Evolutionary conservation across 805 yeast species (phyloP).

Genomic region (Saccharomycopsis sp.): DNA sequence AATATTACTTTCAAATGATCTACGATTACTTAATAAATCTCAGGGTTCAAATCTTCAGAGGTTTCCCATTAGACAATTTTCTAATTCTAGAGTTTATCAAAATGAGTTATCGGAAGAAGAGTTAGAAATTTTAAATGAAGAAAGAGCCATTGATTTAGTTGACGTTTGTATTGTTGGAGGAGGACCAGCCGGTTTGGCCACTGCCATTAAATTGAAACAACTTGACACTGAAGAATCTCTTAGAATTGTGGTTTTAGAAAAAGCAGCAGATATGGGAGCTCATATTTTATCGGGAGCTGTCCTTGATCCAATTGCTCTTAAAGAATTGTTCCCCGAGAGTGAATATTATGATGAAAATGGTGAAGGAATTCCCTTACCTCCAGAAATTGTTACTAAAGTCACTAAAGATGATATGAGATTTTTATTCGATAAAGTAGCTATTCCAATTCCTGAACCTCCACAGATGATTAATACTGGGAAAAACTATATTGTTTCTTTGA

Average conservation of each 20-base stretch:
- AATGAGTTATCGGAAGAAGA: not conserved
- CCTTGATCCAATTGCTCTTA: slow-evolving; percentile 78
- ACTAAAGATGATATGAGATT: slow-evolving; percentile 64
- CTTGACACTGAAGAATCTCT: slow-evolving; percentile 64
- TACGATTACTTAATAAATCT: too few species aligned
- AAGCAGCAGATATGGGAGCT: slow-evolving; percentile 86
- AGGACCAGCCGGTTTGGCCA: slow-evolving; percentile 94
- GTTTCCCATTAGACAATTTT: too few species aligned
- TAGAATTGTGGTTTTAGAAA: slow-evolving; percentile 83
- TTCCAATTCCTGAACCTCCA: slow-evolving; percentile 88
- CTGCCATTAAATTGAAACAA: slow-evolving; percentile 86
- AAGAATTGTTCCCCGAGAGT: slow-evolving; percentile 70
- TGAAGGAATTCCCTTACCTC: slow-evolving; percentile 65
- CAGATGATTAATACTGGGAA: slow-evolving; percentile 73
- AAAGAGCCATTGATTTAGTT: slow-evolving; percentile 45
- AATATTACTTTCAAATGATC: too few species aligned
- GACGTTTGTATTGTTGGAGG: slow-evolving; percentile 97
- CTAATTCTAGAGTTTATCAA: not conserved
- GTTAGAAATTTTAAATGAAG: not conserved
- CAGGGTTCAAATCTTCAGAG: too few species aligned
- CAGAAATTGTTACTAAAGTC: slow-evolving; percentile 65
- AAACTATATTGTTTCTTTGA: slow-evolving; percentile 78
- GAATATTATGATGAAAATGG: slow-evolving; percentile 39
- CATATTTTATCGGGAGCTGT: slow-evolving; percentile 94
- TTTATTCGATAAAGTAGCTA: slow-evolving; percentile 46